Conservation (phyloP, 1,284 basidiomycete genomes). For the Cryptococcus floricola region DNA sequence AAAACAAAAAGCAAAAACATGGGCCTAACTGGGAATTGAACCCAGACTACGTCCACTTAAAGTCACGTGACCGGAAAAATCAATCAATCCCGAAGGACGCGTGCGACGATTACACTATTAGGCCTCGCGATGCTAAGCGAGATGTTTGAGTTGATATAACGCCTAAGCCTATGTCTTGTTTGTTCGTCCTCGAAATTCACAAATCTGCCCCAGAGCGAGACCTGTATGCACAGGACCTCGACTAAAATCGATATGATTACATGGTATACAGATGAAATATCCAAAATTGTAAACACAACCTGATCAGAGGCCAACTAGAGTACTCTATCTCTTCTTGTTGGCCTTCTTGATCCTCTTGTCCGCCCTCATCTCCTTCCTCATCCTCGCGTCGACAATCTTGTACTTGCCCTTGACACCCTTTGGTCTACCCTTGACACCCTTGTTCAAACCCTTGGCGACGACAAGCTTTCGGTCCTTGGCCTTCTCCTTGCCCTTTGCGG, state of each 20-base stretch:
- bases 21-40: constrained; percentile 20
- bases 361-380: constrained; percentile 47
- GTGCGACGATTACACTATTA: constrained; percentile 23
- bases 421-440: constrained; percentile 86
- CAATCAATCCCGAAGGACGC: constrained; percentile 16
- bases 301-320: too few species aligned
- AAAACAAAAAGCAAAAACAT: neutral
- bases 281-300: too few species aligned
- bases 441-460: constrained; percentile 86
- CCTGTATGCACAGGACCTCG: too few species aligned
- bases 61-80: neutral
- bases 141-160: too few species aligned
- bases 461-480: constrained; percentile 68
- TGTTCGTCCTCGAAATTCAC: too few species aligned
- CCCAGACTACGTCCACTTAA: constrained; percentile 16
- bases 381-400: constrained; percentile 73
- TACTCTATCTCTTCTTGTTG: constrained; percentile 31
- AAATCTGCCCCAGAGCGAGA: too few species aligned
- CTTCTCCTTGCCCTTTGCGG: constrained; percentile 61
- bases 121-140: neutral
- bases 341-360: constrained; percentile 42
- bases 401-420: constrained; percentile 94
- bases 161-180: too few species aligned
- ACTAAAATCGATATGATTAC: too few species aligned
- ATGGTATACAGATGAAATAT: too few species aligned